phyloP scores from a whole-genome alignment of 2,329 filamentous ascomycete genomes.

The Aspergillus clavatus region DNA sequence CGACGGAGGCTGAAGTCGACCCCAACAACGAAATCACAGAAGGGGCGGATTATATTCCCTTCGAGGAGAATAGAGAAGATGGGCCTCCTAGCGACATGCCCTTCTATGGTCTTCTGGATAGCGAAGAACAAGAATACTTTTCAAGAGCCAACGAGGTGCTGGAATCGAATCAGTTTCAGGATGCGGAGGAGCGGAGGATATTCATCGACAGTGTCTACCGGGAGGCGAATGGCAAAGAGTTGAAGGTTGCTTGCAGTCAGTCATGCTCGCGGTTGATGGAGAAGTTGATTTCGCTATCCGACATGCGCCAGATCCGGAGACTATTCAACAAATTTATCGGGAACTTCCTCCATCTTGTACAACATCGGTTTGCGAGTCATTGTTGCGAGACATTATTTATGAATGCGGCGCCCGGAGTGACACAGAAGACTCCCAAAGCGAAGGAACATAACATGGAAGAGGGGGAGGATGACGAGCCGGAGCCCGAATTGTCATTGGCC shows the following conservation, averaged over 20 bases:
- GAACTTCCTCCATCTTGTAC: constrained; percentile 83
- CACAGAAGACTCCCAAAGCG: constrained; percentile 60
- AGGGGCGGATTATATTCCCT: constrained; percentile 36
- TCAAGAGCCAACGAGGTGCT: constrained; percentile 83
- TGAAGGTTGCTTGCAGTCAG: constrained; percentile 94
- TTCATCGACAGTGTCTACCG: constrained; percentile 78
- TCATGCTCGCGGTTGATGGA: constrained; percentile 93
- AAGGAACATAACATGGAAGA: constrained; percentile 38
- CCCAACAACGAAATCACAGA: constrained; percentile 16
- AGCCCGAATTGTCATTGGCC: constrained; percentile 66
- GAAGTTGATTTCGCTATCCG: constrained; percentile 77
- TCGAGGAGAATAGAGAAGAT: constrained; percentile 26
- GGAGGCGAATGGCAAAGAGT: constrained; percentile 84
- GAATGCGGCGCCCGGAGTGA: constrained; percentile 72
- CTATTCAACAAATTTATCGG: constrained; percentile 80
- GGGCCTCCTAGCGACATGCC: constrained; percentile 52
- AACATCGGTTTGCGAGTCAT: constrained; percentile 94
- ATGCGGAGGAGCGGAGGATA: constrained; percentile 63
- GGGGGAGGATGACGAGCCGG: constrained; percentile 38
- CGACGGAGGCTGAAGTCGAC: constrained; percentile 15
- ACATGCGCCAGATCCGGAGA: constrained; percentile 72
- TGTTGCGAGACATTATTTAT: constrained; percentile 93
- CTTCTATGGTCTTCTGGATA: constrained; percentile 89
- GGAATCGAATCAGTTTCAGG: constrained; percentile 80
- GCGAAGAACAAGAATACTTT: constrained; percentile 95